phyloP scores from a whole-genome alignment of 768 basidiomycete species.

The Stropharia rugosoannulata region DNA sequence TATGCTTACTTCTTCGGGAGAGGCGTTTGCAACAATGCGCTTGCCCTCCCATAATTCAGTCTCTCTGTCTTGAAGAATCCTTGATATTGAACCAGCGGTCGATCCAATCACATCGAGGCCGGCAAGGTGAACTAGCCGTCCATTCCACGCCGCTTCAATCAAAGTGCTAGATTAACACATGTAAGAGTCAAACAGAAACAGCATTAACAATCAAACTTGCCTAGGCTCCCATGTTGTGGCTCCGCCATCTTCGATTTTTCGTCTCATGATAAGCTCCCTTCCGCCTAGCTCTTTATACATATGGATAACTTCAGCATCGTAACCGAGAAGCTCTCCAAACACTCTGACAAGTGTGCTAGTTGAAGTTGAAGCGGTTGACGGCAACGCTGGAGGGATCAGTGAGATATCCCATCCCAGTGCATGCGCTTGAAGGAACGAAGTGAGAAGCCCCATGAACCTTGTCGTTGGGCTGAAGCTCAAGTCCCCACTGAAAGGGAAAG shows the following conservation, averaged over 20 bases:
- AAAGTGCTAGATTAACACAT: slow-evolving; percentile 36
- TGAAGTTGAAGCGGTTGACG: slow-evolving; percentile 62
- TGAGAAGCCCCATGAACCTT: slow-evolving; percentile 57
- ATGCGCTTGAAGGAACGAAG: slow-evolving; percentile 61
- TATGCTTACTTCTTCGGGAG: slow-evolving; percentile 40
- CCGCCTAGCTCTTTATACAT: slow-evolving; percentile 72
- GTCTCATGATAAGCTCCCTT: slow-evolving; percentile 61
- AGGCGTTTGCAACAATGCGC: slow-evolving; percentile 51
- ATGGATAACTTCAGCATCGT: slow-evolving; percentile 57
- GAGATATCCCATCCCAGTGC: slow-evolving; percentile 67
- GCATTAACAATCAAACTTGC: slow-evolving; percentile 24
- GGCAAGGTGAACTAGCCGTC: slow-evolving; percentile 55
- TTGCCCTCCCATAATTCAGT: slow-evolving; percentile 64
- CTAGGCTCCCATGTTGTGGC: slow-evolving; percentile 63
- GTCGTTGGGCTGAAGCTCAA: slow-evolving; percentile 44
- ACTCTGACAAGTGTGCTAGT: slow-evolving; percentile 54
- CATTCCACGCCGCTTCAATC: slow-evolving; percentile 58
- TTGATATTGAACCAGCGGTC: slow-evolving; percentile 61
- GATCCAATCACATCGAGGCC: slow-evolving; percentile 66
- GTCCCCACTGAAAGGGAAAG: slow-evolving; percentile 42
- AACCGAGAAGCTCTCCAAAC: slow-evolving; percentile 59
- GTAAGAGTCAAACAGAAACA: background rate
- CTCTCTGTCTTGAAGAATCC: slow-evolving; percentile 62
- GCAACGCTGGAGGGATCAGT: slow-evolving; percentile 53
- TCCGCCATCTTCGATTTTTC: slow-evolving; percentile 55